Percentiles rank a stretch among this genome's conserved stretches.
Conservation (phyloP, 352 stramenopile genomes). For the Pythium coloratum region DNA sequence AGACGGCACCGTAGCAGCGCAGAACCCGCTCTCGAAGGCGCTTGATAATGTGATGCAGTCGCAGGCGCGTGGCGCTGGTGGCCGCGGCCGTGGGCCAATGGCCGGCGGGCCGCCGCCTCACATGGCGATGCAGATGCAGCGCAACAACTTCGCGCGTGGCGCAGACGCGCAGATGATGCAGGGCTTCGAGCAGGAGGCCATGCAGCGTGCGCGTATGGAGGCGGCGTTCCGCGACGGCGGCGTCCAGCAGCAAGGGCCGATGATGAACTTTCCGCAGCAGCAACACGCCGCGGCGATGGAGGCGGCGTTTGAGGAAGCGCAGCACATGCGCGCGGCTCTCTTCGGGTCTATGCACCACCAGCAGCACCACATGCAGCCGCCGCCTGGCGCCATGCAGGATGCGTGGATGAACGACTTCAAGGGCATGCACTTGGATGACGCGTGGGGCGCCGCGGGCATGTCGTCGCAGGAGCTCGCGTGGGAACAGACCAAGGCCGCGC, state of each 20-base stretch:
- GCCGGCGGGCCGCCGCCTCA: slow-evolving; percentile 42
- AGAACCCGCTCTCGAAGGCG: slow-evolving; percentile 82
- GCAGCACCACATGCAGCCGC: slow-evolving; percentile 29
- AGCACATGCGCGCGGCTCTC: slow-evolving; percentile 27
- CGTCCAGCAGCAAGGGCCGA: slow-evolving; percentile 26
- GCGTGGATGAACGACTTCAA: slow-evolving; percentile 74
- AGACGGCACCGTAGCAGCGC: slow-evolving; percentile 79
- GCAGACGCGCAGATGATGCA: slow-evolving; percentile 61
- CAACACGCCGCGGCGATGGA: slow-evolving; percentile 45
- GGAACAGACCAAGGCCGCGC: slow-evolving; percentile 50
- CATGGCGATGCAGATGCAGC: slow-evolving; percentile 78
- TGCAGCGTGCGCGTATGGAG: slow-evolving; percentile 65
- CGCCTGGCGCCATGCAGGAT: slow-evolving; percentile 40
- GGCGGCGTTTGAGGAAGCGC: slow-evolving; percentile 56
- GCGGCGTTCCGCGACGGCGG: slow-evolving; percentile 56
- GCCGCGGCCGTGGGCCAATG: slow-evolving; percentile 29
- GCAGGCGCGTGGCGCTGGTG: slow-evolving; percentile 32
- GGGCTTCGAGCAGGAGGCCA: slow-evolving; percentile 62
- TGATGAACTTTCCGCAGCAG: slow-evolving; percentile 48
- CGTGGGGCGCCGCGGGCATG: slow-evolving; percentile 60
- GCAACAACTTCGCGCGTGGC: slow-evolving; percentile 49
- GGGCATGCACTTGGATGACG: slow-evolving; percentile 53
- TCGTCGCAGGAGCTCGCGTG: slow-evolving; percentile 64
- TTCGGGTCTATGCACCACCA: slow-evolving; percentile 42
- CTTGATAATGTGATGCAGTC: slow-evolving; percentile 78